Conservation (phyloP, 768 basidiomycete genomes). For the Antrodiella citrinella region DNA sequence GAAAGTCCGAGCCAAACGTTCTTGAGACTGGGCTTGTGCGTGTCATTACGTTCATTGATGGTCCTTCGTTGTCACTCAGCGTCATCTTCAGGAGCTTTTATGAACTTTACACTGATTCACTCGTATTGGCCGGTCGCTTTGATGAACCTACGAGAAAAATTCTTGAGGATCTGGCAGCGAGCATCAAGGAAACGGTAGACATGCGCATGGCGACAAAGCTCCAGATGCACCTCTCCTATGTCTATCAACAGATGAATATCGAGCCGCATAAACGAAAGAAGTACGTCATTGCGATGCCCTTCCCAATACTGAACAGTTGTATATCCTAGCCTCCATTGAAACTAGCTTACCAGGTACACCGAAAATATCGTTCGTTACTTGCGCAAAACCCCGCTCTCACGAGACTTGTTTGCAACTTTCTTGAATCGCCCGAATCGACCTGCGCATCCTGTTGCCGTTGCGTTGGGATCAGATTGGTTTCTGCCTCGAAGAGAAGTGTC, state of each 20-base stretch:
- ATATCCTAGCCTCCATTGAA: too few species aligned
- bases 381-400: too few species aligned
- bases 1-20: too few species aligned
- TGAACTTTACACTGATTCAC: background rate
- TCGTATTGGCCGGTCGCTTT: background rate
- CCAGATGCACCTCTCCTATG: conserved; percentile 7
- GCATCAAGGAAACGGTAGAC: background rate
- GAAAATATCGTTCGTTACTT: too few species aligned
- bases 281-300: conserved; percentile 8
- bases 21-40: too few species aligned
- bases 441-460: background rate
- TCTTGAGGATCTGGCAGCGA: background rate
- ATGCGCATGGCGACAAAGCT: background rate
- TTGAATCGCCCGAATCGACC: background rate
- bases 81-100: background rate
- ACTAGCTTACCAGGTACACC: too few species aligned
- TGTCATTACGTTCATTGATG: too few species aligned
- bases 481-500: too few species aligned
- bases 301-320: too few species aligned
- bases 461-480: background rate
- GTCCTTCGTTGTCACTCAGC: background rate
- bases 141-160: background rate
- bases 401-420: too few species aligned
- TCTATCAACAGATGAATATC: conserved; percentile 9
- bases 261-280: conserved; percentile 8